phyloP scores from a whole-genome alignment of 495 filamentous ascomycete species.

The Evernia prunastri region DNA sequence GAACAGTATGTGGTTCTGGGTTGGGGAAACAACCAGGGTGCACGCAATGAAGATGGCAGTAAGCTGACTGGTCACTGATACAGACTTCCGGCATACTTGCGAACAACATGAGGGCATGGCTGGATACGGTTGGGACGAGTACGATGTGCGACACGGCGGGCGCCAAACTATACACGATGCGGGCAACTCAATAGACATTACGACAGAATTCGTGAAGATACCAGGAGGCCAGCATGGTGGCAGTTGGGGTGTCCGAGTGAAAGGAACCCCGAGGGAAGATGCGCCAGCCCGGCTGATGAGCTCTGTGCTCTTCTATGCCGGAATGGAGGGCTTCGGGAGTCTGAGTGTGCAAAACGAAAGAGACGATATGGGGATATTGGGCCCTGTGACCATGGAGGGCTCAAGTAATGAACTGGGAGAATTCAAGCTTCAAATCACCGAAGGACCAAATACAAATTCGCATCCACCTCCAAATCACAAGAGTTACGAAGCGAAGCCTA shows the following conservation, averaged over 20 bases:
- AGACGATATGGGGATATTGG: conserved; percentile 56
- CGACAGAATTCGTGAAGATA: conserved; percentile 88
- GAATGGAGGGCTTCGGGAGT: conserved; percentile 68
- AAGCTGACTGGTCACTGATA: neutral
- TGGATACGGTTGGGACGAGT: conserved; percentile 96
- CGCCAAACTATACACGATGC: conserved; percentile 84
- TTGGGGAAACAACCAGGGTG: neutral
- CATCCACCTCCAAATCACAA: conserved; percentile 57
- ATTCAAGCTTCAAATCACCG: conserved; percentile 75
- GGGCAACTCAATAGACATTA: conserved; percentile 80
- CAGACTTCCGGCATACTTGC: conserved; percentile 88
- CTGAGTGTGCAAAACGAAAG: conserved; percentile 51
- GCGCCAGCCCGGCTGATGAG: conserved; percentile 59
- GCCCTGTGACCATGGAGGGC: conserved; percentile 69
- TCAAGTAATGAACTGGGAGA: conserved; percentile 69
- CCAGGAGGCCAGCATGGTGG: conserved; percentile 84
- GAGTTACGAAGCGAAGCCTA: conserved; percentile 62
- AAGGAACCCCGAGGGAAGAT: conserved; percentile 70
- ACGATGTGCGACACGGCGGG: conserved; percentile 81
- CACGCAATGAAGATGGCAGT: neutral
- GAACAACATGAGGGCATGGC: conserved; percentile 93
- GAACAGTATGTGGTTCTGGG: conserved; percentile 53
- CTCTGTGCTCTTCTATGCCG: conserved; percentile 72
- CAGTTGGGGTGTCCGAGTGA: conserved; percentile 84
- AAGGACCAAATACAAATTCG: conserved; percentile 54